A percentile compares a stretch with the other conserved stretches of the same genome.
phyloP scores from a whole-genome alignment of 306 rosid genomes.

The Trifolium fragiferum region DNA sequence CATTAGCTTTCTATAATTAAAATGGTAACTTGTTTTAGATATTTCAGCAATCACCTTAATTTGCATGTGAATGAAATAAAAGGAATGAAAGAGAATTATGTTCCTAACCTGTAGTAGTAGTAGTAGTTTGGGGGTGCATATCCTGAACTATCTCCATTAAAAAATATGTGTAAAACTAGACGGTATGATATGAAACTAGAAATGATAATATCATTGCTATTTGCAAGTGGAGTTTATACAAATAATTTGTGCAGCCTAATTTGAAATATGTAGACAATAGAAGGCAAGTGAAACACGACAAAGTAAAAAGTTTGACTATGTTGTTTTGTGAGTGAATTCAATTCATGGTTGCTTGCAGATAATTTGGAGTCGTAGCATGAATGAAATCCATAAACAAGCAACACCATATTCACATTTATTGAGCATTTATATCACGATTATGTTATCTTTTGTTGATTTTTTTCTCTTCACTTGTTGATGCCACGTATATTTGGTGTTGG shows the following conservation, averaged over 20 bases:
- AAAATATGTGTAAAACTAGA: neutral
- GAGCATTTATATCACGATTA: too few species aligned
- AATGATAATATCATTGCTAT: neutral
- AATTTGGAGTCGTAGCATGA: neutral
- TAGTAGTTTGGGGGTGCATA: conserved; percentile 45
- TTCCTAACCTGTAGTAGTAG: neutral
- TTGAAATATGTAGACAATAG: neutral
- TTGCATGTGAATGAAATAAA: neutral
- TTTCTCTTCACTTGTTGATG: too few species aligned
- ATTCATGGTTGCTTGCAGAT: too few species aligned
- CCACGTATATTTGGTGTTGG: too few species aligned
- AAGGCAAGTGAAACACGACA: conserved; percentile 7
- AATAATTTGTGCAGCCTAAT: conserved; percentile 1
- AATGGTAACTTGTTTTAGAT: neutral
- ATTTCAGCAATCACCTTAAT: neutral
- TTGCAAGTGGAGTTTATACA: neutral
- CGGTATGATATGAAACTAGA: neutral
- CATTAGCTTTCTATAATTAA: neutral
- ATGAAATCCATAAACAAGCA: neutral
- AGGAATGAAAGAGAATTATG: neutral
- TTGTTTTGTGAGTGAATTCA: neutral
- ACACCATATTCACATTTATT: too few species aligned
- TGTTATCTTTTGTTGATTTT: too few species aligned
- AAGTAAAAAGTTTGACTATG: conserved; percentile 29
- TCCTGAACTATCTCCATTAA: conserved; percentile 56